phyloP scores from a whole-genome alignment of 2,329 filamentous ascomycete genomes.

The Penicillium freii region DNA sequence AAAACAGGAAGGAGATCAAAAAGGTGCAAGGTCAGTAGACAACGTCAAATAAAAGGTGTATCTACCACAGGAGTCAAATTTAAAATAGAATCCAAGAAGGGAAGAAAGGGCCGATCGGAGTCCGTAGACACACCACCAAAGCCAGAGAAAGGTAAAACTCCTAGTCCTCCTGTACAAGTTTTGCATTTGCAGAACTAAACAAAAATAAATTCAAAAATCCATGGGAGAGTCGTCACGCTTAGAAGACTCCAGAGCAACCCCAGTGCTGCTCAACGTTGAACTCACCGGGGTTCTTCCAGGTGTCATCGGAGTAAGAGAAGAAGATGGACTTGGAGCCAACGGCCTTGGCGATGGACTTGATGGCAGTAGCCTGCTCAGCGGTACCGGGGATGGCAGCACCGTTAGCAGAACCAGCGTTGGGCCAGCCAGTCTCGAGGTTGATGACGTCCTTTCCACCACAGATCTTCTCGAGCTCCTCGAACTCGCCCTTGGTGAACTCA shows the following conservation, averaged over 20 bases:
- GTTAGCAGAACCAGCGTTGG: constrained; percentile 66
- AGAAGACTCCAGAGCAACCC: constrained; percentile 62
- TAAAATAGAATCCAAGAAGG: constrained; percentile 25
- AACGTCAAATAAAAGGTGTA: constrained; percentile 32
- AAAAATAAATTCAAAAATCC: constrained; percentile 21
- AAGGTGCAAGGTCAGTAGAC: constrained; percentile 28
- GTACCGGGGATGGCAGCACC: constrained; percentile 67
- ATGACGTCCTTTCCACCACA: constrained; percentile 72
- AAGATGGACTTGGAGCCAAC: constrained; percentile 70
- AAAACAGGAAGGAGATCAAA: constrained; percentile 23
- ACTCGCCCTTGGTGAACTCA: constrained; percentile 70
- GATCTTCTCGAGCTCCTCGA: constrained; percentile 65
- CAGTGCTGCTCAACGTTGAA: constrained; percentile 79
- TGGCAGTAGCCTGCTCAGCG: constrained; percentile 67
- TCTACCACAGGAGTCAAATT: constrained; percentile 29
- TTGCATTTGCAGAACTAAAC: constrained; percentile 18
- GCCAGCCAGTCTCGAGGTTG: constrained; percentile 93
- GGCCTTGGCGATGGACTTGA: constrained; percentile 65
- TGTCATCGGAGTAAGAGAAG: constrained; percentile 77
- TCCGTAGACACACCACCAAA: background rate
- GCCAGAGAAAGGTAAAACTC: constrained; percentile 20
- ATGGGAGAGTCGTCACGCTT: constrained; percentile 18
- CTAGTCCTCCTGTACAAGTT: constrained; percentile 29
- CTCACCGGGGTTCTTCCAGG: constrained; percentile 72
- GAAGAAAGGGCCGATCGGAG: constrained; percentile 11